Evolutionary conservation across 805 yeast species (phyloP), one percentile per base, ranked within the genome.

Genomic region (Candida adriatica): DNA sequence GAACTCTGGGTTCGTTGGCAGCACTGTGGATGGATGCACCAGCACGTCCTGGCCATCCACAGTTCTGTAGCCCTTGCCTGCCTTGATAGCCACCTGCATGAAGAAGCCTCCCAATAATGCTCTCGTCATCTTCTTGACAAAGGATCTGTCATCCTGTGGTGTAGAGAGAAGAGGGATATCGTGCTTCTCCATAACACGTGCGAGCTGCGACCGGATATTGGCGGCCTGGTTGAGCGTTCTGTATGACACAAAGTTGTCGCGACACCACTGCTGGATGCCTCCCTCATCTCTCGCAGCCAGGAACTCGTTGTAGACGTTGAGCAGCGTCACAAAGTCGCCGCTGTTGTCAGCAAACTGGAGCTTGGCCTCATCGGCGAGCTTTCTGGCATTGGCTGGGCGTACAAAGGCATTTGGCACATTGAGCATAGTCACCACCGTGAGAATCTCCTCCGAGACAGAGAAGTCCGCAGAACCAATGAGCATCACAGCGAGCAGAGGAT

Each of bases 51-150:
- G 98, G 53, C 88, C 87, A 59, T 92, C 98, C 30, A 88, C 82
- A 0, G 98, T 92, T 46, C 83, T 70, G 56, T 81, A 90, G n/a
- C 84, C 88, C 49, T 79, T 81, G 23, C 85, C 78, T n/a, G 82
- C 73, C 65, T 84, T 85, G 63, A 88, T 92, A 20, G 96, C 97
- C 34, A 84, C 94, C 64, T 92, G 98, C 97, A 92, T 88, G 66
- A 92, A 92, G 58, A 87, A 88, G 2, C 98, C 98, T n/a, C 85
- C 73, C 4, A 85, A 70, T 37, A 92, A 60, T 0, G 97, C 95
- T 56, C 81, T 83, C 35, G 94, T 70, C 42, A 92, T 78, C 48
- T 85, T 81, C 46, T 72, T 77, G 57, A 78, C 79, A 60, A 84
- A 87, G 31, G 72, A 73, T 41, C 68, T 65, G 48, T 76, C 79